These are phyloP conservation scores for Xylaria arbuscula DNA, from an alignment of 2,329 filamentous ascomycete genomes.

Conservation along the genomic window DNA sequence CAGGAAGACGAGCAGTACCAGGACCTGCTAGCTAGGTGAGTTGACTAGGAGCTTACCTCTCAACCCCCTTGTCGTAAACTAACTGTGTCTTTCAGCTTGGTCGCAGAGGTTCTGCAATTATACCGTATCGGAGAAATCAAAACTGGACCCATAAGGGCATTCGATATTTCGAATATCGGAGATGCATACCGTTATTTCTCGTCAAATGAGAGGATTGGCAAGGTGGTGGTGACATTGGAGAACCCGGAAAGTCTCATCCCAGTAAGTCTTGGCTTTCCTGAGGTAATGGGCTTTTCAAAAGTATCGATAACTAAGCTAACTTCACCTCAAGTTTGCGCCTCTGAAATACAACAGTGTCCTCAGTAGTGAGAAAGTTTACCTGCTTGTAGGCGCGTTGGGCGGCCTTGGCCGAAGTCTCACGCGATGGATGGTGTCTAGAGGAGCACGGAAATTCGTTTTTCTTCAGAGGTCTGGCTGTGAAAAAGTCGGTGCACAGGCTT, in stretches of 20 bases:
- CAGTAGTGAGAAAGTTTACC: slow-evolving; percentile 19
- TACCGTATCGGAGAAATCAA: slow-evolving; percentile 17
- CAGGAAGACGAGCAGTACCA: background rate
- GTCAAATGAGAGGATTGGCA: slow-evolving; percentile 15
- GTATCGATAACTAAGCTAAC: slow-evolving; percentile 10
- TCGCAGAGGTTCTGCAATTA: background rate
- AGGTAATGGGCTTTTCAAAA: too few species aligned
- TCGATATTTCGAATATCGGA: slow-evolving; percentile 7
- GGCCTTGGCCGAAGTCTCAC: slow-evolving; percentile 44
- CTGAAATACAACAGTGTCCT: background rate
- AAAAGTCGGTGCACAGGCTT: slow-evolving; percentile 30
- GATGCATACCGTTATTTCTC: slow-evolving; percentile 29
- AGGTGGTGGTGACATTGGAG: slow-evolving; percentile 26
- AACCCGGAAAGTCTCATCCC: background rate
- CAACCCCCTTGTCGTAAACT: slow-evolving; percentile 25
- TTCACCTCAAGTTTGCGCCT: background rate
- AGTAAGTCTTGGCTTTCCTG: too few species aligned
- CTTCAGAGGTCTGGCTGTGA: slow-evolving; percentile 46
- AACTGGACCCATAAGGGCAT: slow-evolving; percentile 2
- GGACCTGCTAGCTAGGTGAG: background rate
- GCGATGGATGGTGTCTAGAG: slow-evolving; percentile 44
- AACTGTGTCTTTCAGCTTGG: background rate
- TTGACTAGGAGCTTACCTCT: slow-evolving; percentile 36
- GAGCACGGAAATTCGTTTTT: slow-evolving; percentile 48
- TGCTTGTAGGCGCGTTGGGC: slow-evolving; percentile 39